These are phyloP conservation scores for Dorcoceras hygrometricum DNA, from an alignment of 257 asterid genomes.

Conservation along the genomic window DNA sequence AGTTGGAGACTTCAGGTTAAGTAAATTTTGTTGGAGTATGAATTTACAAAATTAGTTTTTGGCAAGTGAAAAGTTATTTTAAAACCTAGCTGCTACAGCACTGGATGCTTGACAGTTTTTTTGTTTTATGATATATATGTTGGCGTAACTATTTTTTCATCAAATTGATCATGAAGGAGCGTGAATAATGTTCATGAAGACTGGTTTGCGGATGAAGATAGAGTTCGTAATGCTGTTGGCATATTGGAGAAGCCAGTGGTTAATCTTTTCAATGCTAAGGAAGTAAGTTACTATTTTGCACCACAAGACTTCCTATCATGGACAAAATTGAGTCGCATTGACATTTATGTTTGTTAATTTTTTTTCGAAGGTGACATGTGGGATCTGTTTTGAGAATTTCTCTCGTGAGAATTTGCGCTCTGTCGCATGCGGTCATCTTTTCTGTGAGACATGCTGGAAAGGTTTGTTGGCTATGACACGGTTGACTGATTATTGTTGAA, in stretches of 20 bases:
- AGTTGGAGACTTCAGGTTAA: too few species aligned
- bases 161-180: constrained; percentile 50
- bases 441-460: constrained; percentile 80
- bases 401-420: constrained; percentile 37
- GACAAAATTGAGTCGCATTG: constrained; percentile 15
- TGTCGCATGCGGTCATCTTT: constrained; percentile 73
- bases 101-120: neutral
- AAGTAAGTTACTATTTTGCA: constrained; percentile 44
- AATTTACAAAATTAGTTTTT: constrained; percentile 10
- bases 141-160: constrained; percentile 11
- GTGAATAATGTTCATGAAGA: constrained; percentile 82
- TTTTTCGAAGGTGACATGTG: constrained; percentile 59
- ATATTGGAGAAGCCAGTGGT: constrained; percentile 59
- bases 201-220: constrained; percentile 89
- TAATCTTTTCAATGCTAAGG: constrained; percentile 38
- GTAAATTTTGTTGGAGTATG: neutral
- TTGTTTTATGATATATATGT: constrained; percentile 18
- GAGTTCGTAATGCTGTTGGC: constrained; percentile 76
- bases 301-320: constrained; percentile 1
- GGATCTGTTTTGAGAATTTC: constrained; percentile 77
- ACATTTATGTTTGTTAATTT: constrained; percentile 14
- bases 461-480: constrained; percentile 38
- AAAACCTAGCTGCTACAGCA: constrained; percentile 3
- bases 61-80: constrained; percentile 18
- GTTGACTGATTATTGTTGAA: constrained; percentile 16